Evolutionary conservation across 441 rosid species (phyloP), one percentile per base, ranked within the genome.

Genomic region (Gossypium trilobum): DNA sequence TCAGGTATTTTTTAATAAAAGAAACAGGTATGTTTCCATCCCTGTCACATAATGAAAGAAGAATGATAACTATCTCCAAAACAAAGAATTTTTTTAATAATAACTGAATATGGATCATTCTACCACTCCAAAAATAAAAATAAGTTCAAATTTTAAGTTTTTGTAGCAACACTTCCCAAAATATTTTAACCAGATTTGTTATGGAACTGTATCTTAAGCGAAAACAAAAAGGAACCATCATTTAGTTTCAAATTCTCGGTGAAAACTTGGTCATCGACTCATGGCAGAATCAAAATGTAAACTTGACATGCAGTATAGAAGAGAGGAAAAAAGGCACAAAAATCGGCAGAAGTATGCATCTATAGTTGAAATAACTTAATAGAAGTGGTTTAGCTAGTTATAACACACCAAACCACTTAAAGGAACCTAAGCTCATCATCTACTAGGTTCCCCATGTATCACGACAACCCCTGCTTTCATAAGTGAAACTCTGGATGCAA

Each of bases 11-110:
- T 61, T 92, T 97, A 83, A 94, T 81, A 69, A 75, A 88, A 56
- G 95, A 92, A 77, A 94, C 93, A 0, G 97, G 92, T 70, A 87
- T 73, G 55, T 75, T 90, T 73, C 97, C 97, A 84, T 90, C 95
- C 87, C 99, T 94, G 87, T 31, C 74, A 79, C 52, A 72, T 14
- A 73, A 70, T n/a, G 2, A 69, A 74, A 78, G 1, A 58, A 70
- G 58, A 44, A 25, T 10, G 74, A 20, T 57, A 73, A 52, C 59
- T 54, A 70, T 58, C 51, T 68, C 61, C 73, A 3, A 14, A 13
- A 59, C 60, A 58, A 51, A 71, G 22, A 22, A 51, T 27, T 8
- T 29, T 73, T 23, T 64, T 58, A 39, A 55, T 22, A 14, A 50
- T 50, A 50, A 57, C 39, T 27, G 52, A 19, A 39, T 39, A 10